phyloP scores from a whole-genome alignment of 225 moss, liverwort and hornwort genomes.

The Neckera pumila region DNA sequence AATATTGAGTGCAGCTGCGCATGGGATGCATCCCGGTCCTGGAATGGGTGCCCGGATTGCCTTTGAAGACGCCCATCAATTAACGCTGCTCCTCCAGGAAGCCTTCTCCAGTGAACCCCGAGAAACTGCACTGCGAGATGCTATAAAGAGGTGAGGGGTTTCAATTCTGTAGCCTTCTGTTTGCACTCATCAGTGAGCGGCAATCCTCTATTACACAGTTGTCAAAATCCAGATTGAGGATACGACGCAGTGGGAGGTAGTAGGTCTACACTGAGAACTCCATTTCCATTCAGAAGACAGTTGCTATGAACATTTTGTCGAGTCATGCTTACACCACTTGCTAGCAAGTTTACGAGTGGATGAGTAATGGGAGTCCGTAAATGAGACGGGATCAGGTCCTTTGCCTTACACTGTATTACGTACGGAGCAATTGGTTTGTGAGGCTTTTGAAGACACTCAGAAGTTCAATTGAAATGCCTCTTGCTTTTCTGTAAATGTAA shows the following conservation, averaged over 20 bases:
- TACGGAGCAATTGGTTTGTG: background rate
- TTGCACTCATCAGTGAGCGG: background rate
- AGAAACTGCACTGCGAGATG: background rate
- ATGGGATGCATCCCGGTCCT: slow-evolving; percentile 27
- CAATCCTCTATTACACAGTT: background rate
- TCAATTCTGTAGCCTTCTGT: background rate
- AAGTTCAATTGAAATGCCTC: background rate
- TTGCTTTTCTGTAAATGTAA: background rate
- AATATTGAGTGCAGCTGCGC: slow-evolving; percentile 24
- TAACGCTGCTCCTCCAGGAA: slow-evolving; percentile 17
- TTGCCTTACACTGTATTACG: background rate
- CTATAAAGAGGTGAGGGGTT: background rate
- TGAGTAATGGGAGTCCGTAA: background rate
- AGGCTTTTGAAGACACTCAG: background rate
- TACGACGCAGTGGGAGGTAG: background rate
- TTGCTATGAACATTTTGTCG: background rate
- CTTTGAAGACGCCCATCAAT: slow-evolving; percentile 35
- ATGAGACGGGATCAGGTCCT: background rate
- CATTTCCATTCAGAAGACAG: background rate
- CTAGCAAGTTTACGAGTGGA: background rate
- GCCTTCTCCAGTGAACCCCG: background rate
- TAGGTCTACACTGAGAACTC: background rate
- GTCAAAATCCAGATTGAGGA: background rate
- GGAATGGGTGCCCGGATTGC: slow-evolving; percentile 34
- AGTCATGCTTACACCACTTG: background rate